A percentile compares a stretch with the other conserved stretches of the same genome.
These are phyloP conservation scores for Pseudomicrostroma phylloplanum DNA, from an alignment of 1,284 basidiomycete species.

Conservation along the genomic window DNA sequence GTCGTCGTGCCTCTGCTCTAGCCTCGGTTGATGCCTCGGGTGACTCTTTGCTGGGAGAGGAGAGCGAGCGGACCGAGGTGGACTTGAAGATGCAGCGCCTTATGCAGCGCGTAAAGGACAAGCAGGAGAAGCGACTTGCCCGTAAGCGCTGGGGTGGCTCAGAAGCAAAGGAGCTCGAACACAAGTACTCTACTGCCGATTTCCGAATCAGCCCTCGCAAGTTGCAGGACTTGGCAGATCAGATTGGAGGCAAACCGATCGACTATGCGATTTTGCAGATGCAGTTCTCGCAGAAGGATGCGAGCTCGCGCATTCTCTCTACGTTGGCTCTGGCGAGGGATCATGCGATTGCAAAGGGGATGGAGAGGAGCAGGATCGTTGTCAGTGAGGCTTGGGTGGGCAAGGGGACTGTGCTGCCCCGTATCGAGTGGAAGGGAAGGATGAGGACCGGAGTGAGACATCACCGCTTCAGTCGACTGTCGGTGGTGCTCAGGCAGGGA, in stretches of 20 bases:
- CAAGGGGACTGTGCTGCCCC: slow-evolving; percentile 67
- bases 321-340: slow-evolving; percentile 81
- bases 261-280: slow-evolving; percentile 94
- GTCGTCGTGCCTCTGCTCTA: neutral
- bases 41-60: neutral
- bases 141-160: slow-evolving; percentile 3
- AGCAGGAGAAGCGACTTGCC: neutral
- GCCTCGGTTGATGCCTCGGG: neutral
- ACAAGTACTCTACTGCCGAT: slow-evolving; percentile 80
- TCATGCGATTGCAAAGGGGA: slow-evolving; percentile 75
- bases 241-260: slow-evolving; percentile 61
- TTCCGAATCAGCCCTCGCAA: slow-evolving; percentile 93
- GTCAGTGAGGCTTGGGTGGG: slow-evolving; percentile 89
- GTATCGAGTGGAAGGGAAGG: slow-evolving; percentile 79
- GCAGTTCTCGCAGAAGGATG: slow-evolving; percentile 87
- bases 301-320: slow-evolving; percentile 74
- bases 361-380: slow-evolving; percentile 68
- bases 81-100: neutral
- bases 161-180: slow-evolving; percentile 55
- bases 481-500: slow-evolving; percentile 75
- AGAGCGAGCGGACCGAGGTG: neutral
- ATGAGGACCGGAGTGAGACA: slow-evolving; percentile 71
- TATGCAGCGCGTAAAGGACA: neutral
- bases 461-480: slow-evolving; percentile 70
- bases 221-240: slow-evolving; percentile 75